Base-by-base conservation (phyloP, 73 alveolate species). In the Paramecium tetraurelia region DNA sequence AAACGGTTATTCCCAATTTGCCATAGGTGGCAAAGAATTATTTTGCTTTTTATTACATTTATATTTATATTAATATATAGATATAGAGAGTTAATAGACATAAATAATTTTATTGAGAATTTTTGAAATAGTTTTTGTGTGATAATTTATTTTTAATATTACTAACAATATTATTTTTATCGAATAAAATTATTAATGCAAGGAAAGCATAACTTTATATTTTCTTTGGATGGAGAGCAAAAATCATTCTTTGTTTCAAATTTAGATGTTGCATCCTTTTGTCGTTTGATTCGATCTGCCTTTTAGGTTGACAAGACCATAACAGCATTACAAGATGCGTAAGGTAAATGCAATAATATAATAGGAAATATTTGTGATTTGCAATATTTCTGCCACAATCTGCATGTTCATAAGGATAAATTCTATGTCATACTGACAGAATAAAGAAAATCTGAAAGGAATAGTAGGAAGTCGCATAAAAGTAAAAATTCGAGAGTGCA, bases 161-260 rank as follows among this genome's bases (percentile, higher is more conserved):
- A 18, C 21, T 53, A 18, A 53, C 69, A 53, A 53, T 53, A 53
- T n/a, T 53, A 53, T 53, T 53, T 53, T 53, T 53, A 53, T 53
- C 69, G 31, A 63, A 63, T 63, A 31, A 63, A 12, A 18, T 16
- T 16, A 48, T 48, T 12, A n/a, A 71, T 80, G 90, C 24, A 46
- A 21, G 57, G 57, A 20, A 80, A 46, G 76, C 70, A 80, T 35
- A 80, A 80, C 33, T 80, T 80, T 35, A 80, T 80, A 38, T 80
- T 80, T 24, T 44, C 76, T 8, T 80, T 80, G 77, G 90, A 80
- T 46, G 90, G 90, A 21, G 90, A 80, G 8, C 57, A 80, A 46
- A 80, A 80, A 43, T 31, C 29, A 0, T 80, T 80, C 90, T 80
- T 31, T 20, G 20, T 80, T 21, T 44, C 46, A 5, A 80, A 80